These are phyloP conservation scores for Ceratobasidium sp. DNA, from an alignment of 1,284 basidiomycete species.

Conservation along the genomic window DNA sequence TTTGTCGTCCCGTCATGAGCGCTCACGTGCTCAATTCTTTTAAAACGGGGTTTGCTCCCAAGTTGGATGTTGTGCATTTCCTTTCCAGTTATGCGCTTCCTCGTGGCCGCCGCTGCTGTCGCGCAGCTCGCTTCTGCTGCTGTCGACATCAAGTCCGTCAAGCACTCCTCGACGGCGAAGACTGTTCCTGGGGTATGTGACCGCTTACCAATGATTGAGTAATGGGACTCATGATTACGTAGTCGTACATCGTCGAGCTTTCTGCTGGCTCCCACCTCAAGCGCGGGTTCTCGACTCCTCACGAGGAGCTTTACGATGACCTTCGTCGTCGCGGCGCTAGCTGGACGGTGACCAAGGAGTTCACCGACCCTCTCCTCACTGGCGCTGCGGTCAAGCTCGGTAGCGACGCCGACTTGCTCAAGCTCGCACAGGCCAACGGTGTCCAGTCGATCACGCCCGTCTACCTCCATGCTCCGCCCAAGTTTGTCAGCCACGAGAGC, in stretches of 20 bases:
- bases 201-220: not conserved
- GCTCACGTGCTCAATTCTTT: too few species aligned
- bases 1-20: too few species aligned
- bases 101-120: not conserved
- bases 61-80: not conserved
- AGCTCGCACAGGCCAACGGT: constrained; percentile 5
- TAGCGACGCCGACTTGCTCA: constrained; percentile 13
- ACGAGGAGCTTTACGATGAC: constrained; percentile 31
- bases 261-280: constrained; percentile 14
- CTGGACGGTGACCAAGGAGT: constrained; percentile 11
- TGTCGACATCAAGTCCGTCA: constrained; percentile 23
- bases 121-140: constrained; percentile 26
- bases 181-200: constrained; percentile 6
- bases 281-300: constrained; percentile 27
- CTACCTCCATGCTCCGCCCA: constrained; percentile 7
- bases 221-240: not conserved
- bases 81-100: not conserved
- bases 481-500: not conserved
- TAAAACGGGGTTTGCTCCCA: too few species aligned
- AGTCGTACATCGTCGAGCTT: constrained; percentile 32
- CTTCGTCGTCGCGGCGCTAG: not conserved
- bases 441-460: constrained; percentile 20
- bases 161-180: not conserved
- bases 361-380: not conserved
- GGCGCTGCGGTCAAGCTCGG: constrained; percentile 25